Conservation (phyloP, 2,329 filamentous ascomycete genomes). For the Zymoseptoria passerinii region DNA sequence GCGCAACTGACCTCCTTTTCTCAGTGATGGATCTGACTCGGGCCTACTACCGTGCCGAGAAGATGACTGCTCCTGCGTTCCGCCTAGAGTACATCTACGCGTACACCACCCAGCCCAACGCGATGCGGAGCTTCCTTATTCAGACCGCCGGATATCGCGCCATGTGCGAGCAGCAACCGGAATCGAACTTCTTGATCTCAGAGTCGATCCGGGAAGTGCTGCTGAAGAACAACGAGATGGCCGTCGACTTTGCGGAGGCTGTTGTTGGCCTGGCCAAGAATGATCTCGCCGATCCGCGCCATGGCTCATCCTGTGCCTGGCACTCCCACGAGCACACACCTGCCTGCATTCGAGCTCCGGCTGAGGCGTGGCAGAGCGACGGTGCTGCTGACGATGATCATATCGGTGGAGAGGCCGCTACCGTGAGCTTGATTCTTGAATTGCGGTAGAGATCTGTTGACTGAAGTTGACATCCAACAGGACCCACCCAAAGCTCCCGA, state of each 20-base stretch:
- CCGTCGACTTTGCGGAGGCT: conserved; percentile 25
- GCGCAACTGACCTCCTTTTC: background rate
- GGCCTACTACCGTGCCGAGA: conserved; percentile 24
- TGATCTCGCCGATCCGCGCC: conserved; percentile 23
- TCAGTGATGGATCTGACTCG: conserved; percentile 28
- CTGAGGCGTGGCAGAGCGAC: conserved; percentile 18
- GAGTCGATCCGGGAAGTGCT: conserved; percentile 23
- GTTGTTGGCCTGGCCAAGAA: conserved; percentile 22
- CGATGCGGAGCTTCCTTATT: conserved; percentile 28
- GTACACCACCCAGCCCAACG: conserved; percentile 19
- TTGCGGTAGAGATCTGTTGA: background rate
- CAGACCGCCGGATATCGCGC: conserved; percentile 27
- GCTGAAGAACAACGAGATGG: conserved; percentile 20
- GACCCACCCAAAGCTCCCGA: background rate
- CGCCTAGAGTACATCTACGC: conserved; percentile 32
- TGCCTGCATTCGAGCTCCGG: conserved; percentile 4
- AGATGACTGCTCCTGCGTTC: conserved; percentile 30
- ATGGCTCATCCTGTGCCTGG: conserved; percentile 23
- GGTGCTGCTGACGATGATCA: conserved; percentile 1
- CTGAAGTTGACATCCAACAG: background rate
- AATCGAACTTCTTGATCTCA: conserved; percentile 13
- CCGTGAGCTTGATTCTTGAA: background rate
- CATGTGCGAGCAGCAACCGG: conserved; percentile 18
- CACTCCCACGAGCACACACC: conserved; percentile 22
- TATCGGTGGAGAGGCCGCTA: background rate